These are phyloP conservation scores for Parathielavia appendiculata DNA, from an alignment of 495 filamentous ascomycete genomes.

Conservation along the genomic window DNA sequence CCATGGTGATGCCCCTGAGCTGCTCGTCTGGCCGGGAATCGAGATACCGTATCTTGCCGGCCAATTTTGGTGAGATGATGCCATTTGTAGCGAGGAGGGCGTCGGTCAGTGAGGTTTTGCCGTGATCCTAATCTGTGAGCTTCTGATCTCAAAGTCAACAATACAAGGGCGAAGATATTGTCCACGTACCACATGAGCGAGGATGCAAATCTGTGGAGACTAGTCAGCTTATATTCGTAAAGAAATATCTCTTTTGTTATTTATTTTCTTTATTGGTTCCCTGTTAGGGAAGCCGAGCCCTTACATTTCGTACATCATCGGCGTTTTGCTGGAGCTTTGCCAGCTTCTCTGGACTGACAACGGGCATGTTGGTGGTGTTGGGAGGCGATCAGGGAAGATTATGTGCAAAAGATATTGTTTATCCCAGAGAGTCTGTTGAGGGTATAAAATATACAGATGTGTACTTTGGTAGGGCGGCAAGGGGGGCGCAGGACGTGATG, in stretches of 20 bases:
- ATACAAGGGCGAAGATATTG: background rate
- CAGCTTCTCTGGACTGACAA: slow-evolving; percentile 81
- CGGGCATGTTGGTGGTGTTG: slow-evolving; percentile 60
- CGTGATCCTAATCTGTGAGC: slow-evolving; percentile 64
- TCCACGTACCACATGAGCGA: slow-evolving; percentile 69
- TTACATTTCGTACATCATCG: slow-evolving; percentile 84
- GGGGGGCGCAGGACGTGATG: too few species aligned
- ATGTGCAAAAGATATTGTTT: too few species aligned
- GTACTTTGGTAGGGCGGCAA: background rate
- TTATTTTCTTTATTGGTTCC: background rate
- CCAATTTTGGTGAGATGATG: slow-evolving; percentile 96
- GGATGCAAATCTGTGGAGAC: slow-evolving; percentile 92
- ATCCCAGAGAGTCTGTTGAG: too few species aligned
- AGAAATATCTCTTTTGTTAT: background rate
- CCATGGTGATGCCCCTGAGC: slow-evolving; percentile 96
- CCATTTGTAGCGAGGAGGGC: slow-evolving; percentile 97
- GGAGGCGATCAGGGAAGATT: background rate
- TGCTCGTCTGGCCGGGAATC: slow-evolving; percentile 97
- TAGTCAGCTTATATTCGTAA: slow-evolving; percentile 29
- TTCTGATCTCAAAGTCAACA: background rate
- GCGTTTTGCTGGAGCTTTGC: slow-evolving; percentile 77
- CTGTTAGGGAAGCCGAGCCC: slow-evolving; percentile 17
- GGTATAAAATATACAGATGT: background rate
- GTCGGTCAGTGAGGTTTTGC: slow-evolving; percentile 96
- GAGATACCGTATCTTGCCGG: slow-evolving; percentile 95